phyloP scores from a whole-genome alignment of 1,284 basidiomycete species.

The Boletus sp. region DNA sequence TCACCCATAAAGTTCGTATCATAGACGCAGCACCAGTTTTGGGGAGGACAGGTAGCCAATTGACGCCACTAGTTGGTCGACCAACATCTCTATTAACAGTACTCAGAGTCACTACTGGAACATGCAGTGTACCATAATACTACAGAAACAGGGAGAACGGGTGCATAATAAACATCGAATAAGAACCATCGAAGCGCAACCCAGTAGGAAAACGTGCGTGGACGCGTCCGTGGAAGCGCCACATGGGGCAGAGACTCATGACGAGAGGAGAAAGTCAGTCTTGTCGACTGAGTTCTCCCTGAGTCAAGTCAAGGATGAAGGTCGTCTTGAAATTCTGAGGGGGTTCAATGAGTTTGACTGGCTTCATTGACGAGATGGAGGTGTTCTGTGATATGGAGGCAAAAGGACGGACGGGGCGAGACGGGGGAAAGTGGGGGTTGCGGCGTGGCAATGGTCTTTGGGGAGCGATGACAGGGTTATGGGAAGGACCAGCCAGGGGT shows the following conservation, averaged over 20 bases:
- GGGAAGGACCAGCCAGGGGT: slow-evolving; percentile 49
- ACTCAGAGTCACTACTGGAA: slow-evolving; percentile 16
- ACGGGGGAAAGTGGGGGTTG: slow-evolving; percentile 55
- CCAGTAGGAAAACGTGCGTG: neutral
- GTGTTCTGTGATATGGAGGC: slow-evolving; percentile 47
- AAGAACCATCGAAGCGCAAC: slow-evolving; percentile 14
- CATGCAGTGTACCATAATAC: slow-evolving; percentile 12
- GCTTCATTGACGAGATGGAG: slow-evolving; percentile 30
- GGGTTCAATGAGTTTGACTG: slow-evolving; percentile 71
- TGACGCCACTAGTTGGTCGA: neutral
- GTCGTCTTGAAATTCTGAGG: slow-evolving; percentile 64
- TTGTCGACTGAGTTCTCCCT: slow-evolving; percentile 72
- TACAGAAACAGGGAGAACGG: slow-evolving; percentile 20
- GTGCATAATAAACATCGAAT: slow-evolving; percentile 25
- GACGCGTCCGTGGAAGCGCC: neutral
- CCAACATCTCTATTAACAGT: slow-evolving; percentile 4
- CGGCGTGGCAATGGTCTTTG: slow-evolving; percentile 39
- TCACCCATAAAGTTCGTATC: neutral
- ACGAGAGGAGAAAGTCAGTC: slow-evolving; percentile 38
- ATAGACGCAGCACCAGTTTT: too few relatives aligned
- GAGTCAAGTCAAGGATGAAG: slow-evolving; percentile 73
- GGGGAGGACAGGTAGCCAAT: neutral
- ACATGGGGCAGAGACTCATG: too few relatives aligned
- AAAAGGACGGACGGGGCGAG: slow-evolving; percentile 72
- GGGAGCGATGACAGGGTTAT: slow-evolving; percentile 25